phyloP scores from a whole-genome alignment of 495 filamentous ascomycete genomes.

The Penicillium coffeae region DNA sequence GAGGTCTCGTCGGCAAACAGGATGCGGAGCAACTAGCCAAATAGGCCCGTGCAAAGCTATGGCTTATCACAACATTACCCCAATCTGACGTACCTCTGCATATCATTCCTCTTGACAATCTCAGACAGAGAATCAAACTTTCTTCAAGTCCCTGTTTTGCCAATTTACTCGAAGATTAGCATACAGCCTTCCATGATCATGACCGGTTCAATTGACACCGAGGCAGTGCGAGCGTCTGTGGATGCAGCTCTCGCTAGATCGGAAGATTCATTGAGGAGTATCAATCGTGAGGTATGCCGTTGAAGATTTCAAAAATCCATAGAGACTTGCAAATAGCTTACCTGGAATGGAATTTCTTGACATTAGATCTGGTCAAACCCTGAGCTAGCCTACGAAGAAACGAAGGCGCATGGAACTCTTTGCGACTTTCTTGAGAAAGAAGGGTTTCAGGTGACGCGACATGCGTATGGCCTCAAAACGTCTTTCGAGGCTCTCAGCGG shows the following conservation, averaged over 20 bases:
- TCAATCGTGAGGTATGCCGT: conserved; percentile 24
- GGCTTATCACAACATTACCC: not conserved
- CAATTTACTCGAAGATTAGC: conserved; percentile 22
- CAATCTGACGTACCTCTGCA: not conserved
- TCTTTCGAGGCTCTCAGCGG: conserved; percentile 37
- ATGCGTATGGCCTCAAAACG: conserved; percentile 43
- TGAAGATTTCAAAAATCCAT: no score
- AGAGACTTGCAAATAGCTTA: not conserved
- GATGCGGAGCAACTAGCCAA: not conserved
- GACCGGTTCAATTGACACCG: conserved; percentile 17
- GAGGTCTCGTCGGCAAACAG: not conserved
- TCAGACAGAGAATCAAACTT: no score
- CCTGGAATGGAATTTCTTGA: not conserved
- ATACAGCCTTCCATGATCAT: no score
- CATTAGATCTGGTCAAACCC: conserved; percentile 56
- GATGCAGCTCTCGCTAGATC: conserved; percentile 23
- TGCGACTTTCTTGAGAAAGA: conserved; percentile 51
- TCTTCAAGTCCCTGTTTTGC: not conserved
- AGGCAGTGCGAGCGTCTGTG: conserved; percentile 26
- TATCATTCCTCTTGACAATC: no score
- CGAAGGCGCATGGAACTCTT: conserved; percentile 54
- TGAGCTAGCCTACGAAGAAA: conserved; percentile 55
- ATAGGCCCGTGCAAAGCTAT: not conserved
- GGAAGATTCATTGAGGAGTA: conserved; percentile 24
- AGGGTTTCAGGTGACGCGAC: conserved; percentile 54